Percentiles rank a stretch among this genome's conserved stretches.
These are phyloP conservation scores for Penicillium atrosanguineum DNA, from an alignment of 495 filamentous ascomycete species.

Conservation along the genomic window DNA sequence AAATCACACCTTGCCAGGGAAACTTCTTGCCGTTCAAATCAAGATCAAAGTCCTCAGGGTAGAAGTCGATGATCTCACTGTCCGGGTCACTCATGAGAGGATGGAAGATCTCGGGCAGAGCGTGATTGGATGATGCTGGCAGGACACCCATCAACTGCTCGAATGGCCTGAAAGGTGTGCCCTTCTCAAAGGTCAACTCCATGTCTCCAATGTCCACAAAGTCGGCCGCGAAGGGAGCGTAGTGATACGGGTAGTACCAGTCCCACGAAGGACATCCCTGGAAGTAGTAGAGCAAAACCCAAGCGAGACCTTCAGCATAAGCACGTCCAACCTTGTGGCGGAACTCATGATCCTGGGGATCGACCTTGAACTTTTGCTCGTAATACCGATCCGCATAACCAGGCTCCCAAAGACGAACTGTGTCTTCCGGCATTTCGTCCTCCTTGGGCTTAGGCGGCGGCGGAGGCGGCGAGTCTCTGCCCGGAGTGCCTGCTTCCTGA, in stretches of 20 bases:
- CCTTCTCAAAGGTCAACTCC: slow-evolving; percentile 79
- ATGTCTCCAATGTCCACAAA: slow-evolving; percentile 82
- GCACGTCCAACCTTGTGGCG: slow-evolving; percentile 86
- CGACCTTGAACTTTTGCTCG: slow-evolving; percentile 92
- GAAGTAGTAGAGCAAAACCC: slow-evolving; percentile 98
- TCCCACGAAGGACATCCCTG: slow-evolving; percentile 98
- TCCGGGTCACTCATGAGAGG: slow-evolving; percentile 80
- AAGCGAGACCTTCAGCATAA: slow-evolving; percentile 96
- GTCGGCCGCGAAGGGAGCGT: slow-evolving; percentile 94
- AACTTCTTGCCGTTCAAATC: slow-evolving; percentile 98
- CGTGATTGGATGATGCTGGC: slow-evolving; percentile 86
- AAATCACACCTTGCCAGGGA: slow-evolving; percentile 92
- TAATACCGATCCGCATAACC: slow-evolving; percentile 97
- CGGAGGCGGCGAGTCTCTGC: slow-evolving; percentile 46
- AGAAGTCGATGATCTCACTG: slow-evolving; percentile 95
- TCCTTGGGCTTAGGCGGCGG: slow-evolving; percentile 41
- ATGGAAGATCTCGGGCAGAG: slow-evolving; percentile 84
- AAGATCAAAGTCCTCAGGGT: slow-evolving; percentile 87
- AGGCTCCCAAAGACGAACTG: slow-evolving; percentile 88
- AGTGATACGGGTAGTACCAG: slow-evolving; percentile 99
- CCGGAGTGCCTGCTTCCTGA: slow-evolving; percentile 56
- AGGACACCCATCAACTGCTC: slow-evolving; percentile 99
- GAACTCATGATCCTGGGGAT: slow-evolving; percentile 77
- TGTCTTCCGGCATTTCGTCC: slow-evolving; percentile 69
- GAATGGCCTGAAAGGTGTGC: slow-evolving; percentile 83